Percentiles rank a stretch among this genome's conserved stretches.
phyloP scores from a whole-genome alignment of 768 basidiomycete species.

The Macrolepiota dolichaula region DNA sequence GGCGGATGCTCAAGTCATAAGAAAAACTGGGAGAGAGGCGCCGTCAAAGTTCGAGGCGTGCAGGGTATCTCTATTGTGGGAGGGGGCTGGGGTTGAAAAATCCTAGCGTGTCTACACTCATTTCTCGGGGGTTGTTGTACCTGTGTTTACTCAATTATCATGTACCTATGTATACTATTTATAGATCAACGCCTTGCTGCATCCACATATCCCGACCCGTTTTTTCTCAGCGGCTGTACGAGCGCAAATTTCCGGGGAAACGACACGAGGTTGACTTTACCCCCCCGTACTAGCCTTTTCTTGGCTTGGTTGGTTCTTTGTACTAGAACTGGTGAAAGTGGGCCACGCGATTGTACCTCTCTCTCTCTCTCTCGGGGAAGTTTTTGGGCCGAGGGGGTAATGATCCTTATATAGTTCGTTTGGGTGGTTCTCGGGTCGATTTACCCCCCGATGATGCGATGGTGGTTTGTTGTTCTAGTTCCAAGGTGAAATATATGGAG shows the following conservation, averaged over 20 bases:
- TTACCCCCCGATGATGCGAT: too few species aligned
- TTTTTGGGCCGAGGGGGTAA: neutral
- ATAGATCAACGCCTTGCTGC: neutral
- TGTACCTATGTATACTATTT: slow-evolving; percentile 4
- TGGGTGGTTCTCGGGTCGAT: too few species aligned
- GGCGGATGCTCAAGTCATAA: neutral
- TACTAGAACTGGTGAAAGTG: neutral
- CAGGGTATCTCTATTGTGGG: slow-evolving; percentile 7
- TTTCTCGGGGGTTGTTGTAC: neutral
- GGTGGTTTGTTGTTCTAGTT: too few species aligned
- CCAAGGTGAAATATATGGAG: too few species aligned
- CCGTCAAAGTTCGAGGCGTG: neutral
- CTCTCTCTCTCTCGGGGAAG: too few species aligned
- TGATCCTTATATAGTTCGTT: too few species aligned
- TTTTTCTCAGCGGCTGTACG: neutral
- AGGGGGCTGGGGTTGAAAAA: neutral
- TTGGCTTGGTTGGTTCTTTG: neutral
- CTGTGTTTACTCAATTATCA: slow-evolving; percentile 1
- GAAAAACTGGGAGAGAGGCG: neutral
- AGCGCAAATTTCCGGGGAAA: neutral
- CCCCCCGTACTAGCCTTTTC: neutral
- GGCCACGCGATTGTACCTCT: too few species aligned
- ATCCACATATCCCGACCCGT: neutral
- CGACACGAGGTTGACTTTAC: neutral
- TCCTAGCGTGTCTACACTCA: too few species aligned